These are phyloP conservation scores for Sarocladium kiliense DNA, from an alignment of 2,329 filamentous ascomycete genomes.

Conservation along the genomic window DNA sequence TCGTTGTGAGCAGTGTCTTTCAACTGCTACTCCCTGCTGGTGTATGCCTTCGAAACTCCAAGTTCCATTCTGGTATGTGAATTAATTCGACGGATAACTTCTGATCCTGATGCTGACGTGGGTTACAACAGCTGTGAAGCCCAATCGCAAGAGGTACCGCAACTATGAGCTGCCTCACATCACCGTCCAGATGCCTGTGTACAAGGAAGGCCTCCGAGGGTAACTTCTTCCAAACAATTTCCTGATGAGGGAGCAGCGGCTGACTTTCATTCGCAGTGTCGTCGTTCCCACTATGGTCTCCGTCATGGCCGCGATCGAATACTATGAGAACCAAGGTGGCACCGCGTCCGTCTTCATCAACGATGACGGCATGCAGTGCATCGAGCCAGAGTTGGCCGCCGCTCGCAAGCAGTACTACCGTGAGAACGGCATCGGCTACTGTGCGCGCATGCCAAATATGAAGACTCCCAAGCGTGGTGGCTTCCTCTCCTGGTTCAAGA, in stretches of 20 bases:
- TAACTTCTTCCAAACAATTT: not conserved
- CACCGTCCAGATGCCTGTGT: slow-evolving; percentile 39
- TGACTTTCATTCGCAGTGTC: not conserved
- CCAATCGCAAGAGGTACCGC: slow-evolving; percentile 19
- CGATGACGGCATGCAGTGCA: slow-evolving; percentile 56
- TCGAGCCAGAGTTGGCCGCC: slow-evolving; percentile 35
- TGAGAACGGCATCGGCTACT: slow-evolving; percentile 45
- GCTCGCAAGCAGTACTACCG: slow-evolving; percentile 39
- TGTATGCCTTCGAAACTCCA: slow-evolving; percentile 20
- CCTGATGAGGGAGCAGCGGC: not conserved
- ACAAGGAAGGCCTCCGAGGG: slow-evolving; percentile 28
- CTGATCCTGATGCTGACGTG: not conserved
- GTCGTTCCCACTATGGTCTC: slow-evolving; percentile 38
- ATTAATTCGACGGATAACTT: no score
- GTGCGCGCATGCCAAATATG: slow-evolving; percentile 39
- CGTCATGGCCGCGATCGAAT: slow-evolving; percentile 43
- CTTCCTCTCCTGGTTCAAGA: slow-evolving; percentile 46
- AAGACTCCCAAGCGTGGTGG: slow-evolving; percentile 32
- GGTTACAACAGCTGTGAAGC: slow-evolving; percentile 17
- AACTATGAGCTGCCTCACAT: slow-evolving; percentile 37
- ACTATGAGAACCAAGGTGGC: slow-evolving; percentile 42
- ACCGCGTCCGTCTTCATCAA: slow-evolving; percentile 53
- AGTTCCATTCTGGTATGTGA: slow-evolving; percentile 18
- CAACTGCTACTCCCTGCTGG: slow-evolving; percentile 19
- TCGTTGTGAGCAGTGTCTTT: slow-evolving; percentile 19